Evolutionary conservation across 2,329 filamentous ascomycete species (phyloP).

Genomic region (Hypoxylon sp.): DNA sequence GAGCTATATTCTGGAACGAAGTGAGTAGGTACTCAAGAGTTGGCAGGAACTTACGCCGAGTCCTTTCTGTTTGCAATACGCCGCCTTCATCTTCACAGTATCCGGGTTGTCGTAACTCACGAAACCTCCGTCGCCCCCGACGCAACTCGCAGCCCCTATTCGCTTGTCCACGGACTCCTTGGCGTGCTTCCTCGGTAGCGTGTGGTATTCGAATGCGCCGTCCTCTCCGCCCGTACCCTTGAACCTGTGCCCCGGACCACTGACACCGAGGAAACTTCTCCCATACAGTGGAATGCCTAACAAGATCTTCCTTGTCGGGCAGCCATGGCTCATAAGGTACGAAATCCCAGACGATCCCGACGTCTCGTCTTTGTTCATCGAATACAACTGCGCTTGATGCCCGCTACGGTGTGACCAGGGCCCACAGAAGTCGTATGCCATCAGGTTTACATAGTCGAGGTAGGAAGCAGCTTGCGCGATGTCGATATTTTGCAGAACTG

Average conservation of each 20-base stretch:
- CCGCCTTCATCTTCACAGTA: conserved; percentile 80
- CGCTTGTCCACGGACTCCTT: conserved; percentile 76
- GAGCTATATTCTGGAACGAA: not conserved
- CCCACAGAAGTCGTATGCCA: conserved; percentile 84
- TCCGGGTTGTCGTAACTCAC: conserved; percentile 84
- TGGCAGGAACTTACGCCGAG: conserved; percentile 67
- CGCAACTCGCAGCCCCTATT: conserved; percentile 77
- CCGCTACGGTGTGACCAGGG: conserved; percentile 76
- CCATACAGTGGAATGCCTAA: conserved; percentile 82
- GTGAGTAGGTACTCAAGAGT: conserved; percentile 17
- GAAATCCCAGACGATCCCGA: conserved; percentile 76
- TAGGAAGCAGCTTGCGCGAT: conserved; percentile 71
- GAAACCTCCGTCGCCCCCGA: conserved; percentile 80
- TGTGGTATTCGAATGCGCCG: conserved; percentile 79
- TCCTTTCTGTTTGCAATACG: conserved; percentile 77
- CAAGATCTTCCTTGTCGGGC: conserved; percentile 78
- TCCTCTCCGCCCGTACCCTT: conserved; percentile 69
- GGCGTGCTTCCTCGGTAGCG: conserved; percentile 72
- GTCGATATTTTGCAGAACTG: conserved; percentile 77
- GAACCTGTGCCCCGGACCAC: conserved; percentile 73
- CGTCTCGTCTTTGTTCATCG: conserved; percentile 68
- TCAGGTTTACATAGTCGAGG: conserved; percentile 81
- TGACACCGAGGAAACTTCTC: conserved; percentile 76
- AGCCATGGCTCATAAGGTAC: conserved; percentile 74
- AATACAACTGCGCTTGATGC: conserved; percentile 81